Base-by-base conservation (phyloP, 163 green algal species). In the Volvox carteri region DNA sequence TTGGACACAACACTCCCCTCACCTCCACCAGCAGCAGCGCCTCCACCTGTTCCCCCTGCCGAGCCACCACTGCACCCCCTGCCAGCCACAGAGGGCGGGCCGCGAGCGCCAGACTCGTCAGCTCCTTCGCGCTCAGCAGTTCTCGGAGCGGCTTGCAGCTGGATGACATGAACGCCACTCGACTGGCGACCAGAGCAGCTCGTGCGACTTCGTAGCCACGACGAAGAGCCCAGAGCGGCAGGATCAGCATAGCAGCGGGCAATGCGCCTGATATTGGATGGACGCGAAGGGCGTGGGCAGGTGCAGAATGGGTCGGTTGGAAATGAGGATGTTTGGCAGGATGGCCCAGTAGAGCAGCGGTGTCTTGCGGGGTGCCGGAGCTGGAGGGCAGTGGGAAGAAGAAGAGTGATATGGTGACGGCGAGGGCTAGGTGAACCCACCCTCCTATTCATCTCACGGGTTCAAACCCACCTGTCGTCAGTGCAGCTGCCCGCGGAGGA, bases 11-110 rank as follows among this genome's bases (percentile, higher is more conserved):
- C n/a, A n/a, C n/a, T n/a, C n/a, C n/a, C 21, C 78, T 23, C 41
- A 76, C 78, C 78, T 86, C 65, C 81, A 87, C 81, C 35, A 87
- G n/a, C 33, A 80, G 79, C 65, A 87, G 19, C 44, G 81, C 81
- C 3, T 79, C 67, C 35, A 79, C 68, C 0, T 33, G 46, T 1
- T 54, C 65, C 19, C 81, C 81, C 81, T 87, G 81, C 65, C 81
- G 65, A 30, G 81, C 81, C 81, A 87, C 46, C 81, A 87, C 65
- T 33, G 81, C 44, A 2, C 81, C 81, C 6, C 39, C 33, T 25
- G 65, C 46, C 81, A 87, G 65, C 65, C 65, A 65, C 35, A 79
- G 30, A 33, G 81, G 81, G 30, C 19, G 28, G 19, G 65, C 65
- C 33, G 65, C 81, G 28, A 72, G 46, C 65, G 81, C 81, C 65